Percentiles rank a stretch among this genome's conserved stretches.
Conservation (phyloP, 495 filamentous ascomycete species). For the Tetracladium setigerum region DNA sequence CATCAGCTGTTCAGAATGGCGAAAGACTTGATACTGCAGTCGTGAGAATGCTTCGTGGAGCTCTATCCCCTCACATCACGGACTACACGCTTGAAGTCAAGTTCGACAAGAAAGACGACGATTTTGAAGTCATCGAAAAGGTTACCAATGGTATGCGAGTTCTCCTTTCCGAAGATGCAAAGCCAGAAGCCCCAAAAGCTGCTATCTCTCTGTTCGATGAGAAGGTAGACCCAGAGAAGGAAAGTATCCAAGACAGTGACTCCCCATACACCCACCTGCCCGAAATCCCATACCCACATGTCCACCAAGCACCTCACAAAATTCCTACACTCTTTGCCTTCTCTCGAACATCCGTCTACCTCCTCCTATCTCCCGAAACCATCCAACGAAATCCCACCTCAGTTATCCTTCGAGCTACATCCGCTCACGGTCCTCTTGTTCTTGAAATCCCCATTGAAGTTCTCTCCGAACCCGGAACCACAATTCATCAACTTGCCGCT, state of each 20-base stretch:
- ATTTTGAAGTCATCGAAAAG: conserved; percentile 50
- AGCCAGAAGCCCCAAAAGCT: not conserved
- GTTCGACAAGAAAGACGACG: conserved; percentile 41
- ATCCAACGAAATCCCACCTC: conserved; percentile 40
- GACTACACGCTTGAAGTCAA: conserved; percentile 55
- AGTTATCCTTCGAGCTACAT: conserved; percentile 48
- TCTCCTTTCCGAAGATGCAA: conserved; percentile 17
- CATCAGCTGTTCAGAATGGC: conserved; percentile 47
- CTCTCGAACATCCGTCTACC: conserved; percentile 53
- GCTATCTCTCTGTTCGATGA: conserved; percentile 52
- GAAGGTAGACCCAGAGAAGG: conserved; percentile 31
- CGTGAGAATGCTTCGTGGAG: conserved; percentile 64
- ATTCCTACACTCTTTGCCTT: conserved; percentile 61
- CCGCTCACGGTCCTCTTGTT: conserved; percentile 44
- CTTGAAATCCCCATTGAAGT: conserved; percentile 54
- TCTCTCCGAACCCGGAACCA: conserved; percentile 39
- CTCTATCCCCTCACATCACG: conserved; percentile 50
- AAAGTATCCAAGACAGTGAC: conserved; percentile 24
- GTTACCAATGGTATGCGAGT: conserved; percentile 36
- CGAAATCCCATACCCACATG: conserved; percentile 37
- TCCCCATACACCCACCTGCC: conserved; percentile 35
- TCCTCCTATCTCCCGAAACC: conserved; percentile 46
- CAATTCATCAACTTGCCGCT: conserved; percentile 62
- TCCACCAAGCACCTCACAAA: conserved; percentile 52
- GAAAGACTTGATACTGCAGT: conserved; percentile 58